Evolutionary conservation across 2,329 filamentous ascomycete species (phyloP), one percentile per base, ranked within the genome.

Genomic region (Fonsecaea multimorphosa): DNA sequence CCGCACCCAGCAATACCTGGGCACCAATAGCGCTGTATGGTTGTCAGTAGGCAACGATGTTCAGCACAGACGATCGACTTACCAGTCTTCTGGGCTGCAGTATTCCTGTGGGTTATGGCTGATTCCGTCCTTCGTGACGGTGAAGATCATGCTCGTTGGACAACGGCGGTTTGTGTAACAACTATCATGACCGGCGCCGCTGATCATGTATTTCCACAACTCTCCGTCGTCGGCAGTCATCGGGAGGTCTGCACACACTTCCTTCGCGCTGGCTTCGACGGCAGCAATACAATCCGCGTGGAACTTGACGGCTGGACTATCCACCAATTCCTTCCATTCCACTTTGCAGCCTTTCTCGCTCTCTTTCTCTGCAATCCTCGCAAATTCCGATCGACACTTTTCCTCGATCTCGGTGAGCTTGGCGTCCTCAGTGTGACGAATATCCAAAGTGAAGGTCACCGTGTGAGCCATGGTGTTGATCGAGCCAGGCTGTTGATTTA

Each of bases 131-230:
- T 81, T 83, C 68, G 86, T 89, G 2, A 86, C 86, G n/a, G 89
- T 85, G 70, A 90, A 90, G 34, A 89, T 87, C 87, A 90, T 90
- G 58, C 85, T 84, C 1, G 87, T 89, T 19, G 87, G 87, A 52
- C 85, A 86, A 27, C 80, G 79, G 68, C 84, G 82, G 58, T 83
- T 87, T 2, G 87, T 83, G 66, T 87, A 87, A 12, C 88, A 86
- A 68, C 84, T 87, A 71, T 89, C 87, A 75, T 90, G 87, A 0
- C 87, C 87, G 19, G 88, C 87, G 24, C 87, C 87, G 69, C 82
- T 86, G 68, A 84, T 87, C 80, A 90, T 88, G 27, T 78, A 77
- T 61, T 80, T 79, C 54, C 71, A 72, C n/a, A 72, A 29, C 34
- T 68, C 36, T 27, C 69, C 70, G 73, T 55, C 82, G 79, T 71